phyloP scores from a whole-genome alignment of 257 asterid genomes.

The Cordia subcordata region DNA sequence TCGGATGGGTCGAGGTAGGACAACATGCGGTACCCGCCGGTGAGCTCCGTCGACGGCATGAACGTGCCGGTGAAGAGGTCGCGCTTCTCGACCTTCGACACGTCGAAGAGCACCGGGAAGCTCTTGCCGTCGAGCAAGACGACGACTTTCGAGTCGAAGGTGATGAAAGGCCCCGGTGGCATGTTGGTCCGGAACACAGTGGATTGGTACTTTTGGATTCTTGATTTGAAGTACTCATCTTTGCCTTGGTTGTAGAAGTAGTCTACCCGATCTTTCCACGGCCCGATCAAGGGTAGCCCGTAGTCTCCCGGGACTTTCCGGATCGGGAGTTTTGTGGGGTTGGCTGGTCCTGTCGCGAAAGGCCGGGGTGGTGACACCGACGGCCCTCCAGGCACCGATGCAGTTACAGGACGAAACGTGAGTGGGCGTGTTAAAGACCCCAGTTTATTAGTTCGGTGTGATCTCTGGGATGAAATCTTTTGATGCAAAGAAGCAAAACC shows the following conservation, averaged over 20 bases:
- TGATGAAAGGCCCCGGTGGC: constrained; percentile 90
- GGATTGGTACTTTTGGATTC: constrained; percentile 57
- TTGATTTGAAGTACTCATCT: constrained; percentile 65
- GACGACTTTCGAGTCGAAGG: constrained; percentile 62
- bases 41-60: constrained; percentile 67
- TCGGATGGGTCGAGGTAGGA: constrained; percentile 86
- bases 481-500: constrained; percentile 27
- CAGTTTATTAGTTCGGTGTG: constrained; percentile 6
- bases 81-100: constrained; percentile 62
- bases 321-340: constrained; percentile 31
- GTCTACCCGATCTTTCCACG: constrained; percentile 74
- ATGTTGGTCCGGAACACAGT: constrained; percentile 75
- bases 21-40: constrained; percentile 74
- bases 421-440: neutral
- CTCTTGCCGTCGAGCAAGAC: constrained; percentile 82
- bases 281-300: constrained; percentile 66
- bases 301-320: constrained; percentile 64
- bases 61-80: constrained; percentile 86
- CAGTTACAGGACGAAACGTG: constrained; percentile 13
- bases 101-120: constrained; percentile 67
- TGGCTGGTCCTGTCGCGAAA: neutral
- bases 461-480: constrained; percentile 16
- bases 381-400: constrained; percentile 39
- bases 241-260: constrained; percentile 77
- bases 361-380: constrained; percentile 9